Evolutionary conservation across 2,329 filamentous ascomycete species (phyloP), one percentile per base, ranked within the genome.

Genomic region (Alternaria consortialis): DNA sequence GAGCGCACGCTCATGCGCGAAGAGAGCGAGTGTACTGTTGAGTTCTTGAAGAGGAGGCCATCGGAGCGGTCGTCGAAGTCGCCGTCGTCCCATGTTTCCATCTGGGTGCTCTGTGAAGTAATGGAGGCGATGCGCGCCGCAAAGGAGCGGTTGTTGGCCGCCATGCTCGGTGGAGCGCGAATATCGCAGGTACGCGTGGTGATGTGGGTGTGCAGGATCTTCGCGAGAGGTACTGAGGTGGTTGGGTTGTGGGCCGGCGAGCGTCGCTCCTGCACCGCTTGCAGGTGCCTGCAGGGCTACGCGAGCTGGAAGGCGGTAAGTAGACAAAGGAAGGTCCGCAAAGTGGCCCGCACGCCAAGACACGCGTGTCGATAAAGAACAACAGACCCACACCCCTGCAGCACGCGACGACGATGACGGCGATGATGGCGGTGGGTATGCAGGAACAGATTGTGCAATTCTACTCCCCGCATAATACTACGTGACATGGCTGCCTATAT

Each of bases 1-100:
- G 92, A 97, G 70, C 90, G 90, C 70, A 92, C 87, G 17, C 93
- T 96, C 71, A 93, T 87, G 69, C 92, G 90, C 60, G 92, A 97
- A 1, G 94, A 97, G 57, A 91, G 88, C 17, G 79, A 91, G 84
- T 91, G 89, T 55, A 85, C 85, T 20, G 91, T 89, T 72, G 92
- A 89, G 78, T 91, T 88, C 70, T 91, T 77, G 71, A 81, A 90
- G 74, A 94, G 88, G 74, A 94, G 91, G 87, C 91, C 81, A 62
- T 83, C 76, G 64, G 60, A 63, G 34, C 56, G 58, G 60, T 70
- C 67, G 54, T 77, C 74, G 52, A 85, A 82, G 74, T 85, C 83
- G 69, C 72, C 77, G 68, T 84, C 81, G 76, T 85, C 83, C 83
- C 83, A 95, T 78, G 87, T 89, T 79, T 94, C 92, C 66, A 94